Base-by-base conservation (phyloP, 116 monocot genomes). In the Papilionanthe hybrid region DNA sequence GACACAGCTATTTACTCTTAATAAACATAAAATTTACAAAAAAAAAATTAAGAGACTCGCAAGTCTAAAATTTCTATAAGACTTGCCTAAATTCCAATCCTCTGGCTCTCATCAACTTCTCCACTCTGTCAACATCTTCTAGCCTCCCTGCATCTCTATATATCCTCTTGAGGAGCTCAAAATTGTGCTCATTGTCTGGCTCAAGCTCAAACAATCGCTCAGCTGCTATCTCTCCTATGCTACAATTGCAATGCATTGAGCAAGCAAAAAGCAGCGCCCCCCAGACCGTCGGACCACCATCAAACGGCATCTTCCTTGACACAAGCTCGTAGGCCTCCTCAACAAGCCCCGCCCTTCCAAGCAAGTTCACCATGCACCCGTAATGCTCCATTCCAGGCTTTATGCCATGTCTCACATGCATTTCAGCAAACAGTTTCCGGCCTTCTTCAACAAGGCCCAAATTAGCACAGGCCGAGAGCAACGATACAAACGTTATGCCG, bases 141-240 rank as follows among this genome's bases (percentile, higher is more conserved):
- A 49, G 22, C 41, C 85, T 92, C 42, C 87, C 92, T 9, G 75
- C 81, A 25, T 85, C 84, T 30, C 44, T 60, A 50, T 93, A 93
- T 47, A 92, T 84, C 89, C 79, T 88, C 83, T 83, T 87, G 86
- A 93, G 30, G 41, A 93, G 85, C 80, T 86, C 87, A 55, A 96
- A 93, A 77, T 96, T 96, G 47, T 86, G 94, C 32, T 80, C 87
- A 75, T 93, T 93, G 76, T 96, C 92, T 0, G 96, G 94, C 79
- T 96, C 93, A 83, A 96, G 42, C 56, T 93, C 92, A 55, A 93
- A 92, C 85, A 96, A 84, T 42, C 50, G 87, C 82, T 82, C 87
- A 0, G 92, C 93, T 0, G 90, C 89, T 15, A 55, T 75, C 83
- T 96, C 90, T 0, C 84, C 96, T 4, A 89, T 81, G 32, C 47